A percentile compares a stretch with the other conserved stretches of the same genome.
These are phyloP conservation scores for Thielaviopsis ethacetica DNA, from an alignment of 2,329 filamentous ascomycete genomes.

Conservation along the genomic window DNA sequence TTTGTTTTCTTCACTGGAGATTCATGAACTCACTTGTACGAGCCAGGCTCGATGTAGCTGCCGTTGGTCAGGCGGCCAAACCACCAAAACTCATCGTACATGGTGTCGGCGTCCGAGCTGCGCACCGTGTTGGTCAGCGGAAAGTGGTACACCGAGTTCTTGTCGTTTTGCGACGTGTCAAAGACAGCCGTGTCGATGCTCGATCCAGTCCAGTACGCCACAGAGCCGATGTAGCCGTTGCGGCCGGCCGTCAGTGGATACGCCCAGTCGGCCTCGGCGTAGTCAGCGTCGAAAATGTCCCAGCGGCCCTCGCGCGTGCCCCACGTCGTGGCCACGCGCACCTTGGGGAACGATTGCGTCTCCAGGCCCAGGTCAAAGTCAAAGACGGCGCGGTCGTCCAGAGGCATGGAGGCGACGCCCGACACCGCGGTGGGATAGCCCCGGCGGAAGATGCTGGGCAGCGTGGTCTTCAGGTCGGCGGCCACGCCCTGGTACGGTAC, in stretches of 20 bases:
- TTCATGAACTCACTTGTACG: conserved; percentile 13
- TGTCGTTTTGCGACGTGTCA: conserved; percentile 14
- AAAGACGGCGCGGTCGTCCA: conserved; percentile 11
- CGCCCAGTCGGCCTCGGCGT: conserved; percentile 23
- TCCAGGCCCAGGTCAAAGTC: conserved; percentile 9
- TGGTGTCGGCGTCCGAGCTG: conserved; percentile 7
- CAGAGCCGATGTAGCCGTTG: conserved; percentile 25
- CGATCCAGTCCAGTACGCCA: conserved; percentile 15
- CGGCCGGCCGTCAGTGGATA: conserved; percentile 25
- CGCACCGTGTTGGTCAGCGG: conserved; percentile 14
- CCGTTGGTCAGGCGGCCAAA: conserved; percentile 17
- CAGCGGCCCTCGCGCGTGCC: conserved; percentile 21
- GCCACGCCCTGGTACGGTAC: conserved; percentile 23
- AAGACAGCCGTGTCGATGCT: conserved; percentile 11
- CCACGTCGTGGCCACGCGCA: conserved; percentile 17
- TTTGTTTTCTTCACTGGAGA: not conserved
- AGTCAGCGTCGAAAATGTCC: conserved; percentile 25
- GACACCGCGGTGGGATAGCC: not conserved
- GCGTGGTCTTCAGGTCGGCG: conserved; percentile 1
- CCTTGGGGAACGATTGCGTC: conserved; percentile 13
- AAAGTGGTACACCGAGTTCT: conserved; percentile 15
- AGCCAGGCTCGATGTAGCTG: conserved; percentile 16
- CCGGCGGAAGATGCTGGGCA: conserved; percentile 1
- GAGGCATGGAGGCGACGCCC: not conserved
- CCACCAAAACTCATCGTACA: conserved; percentile 16